Percentiles rank a stretch among this genome's conserved stretches.
These are phyloP conservation scores for Nakazawaea peltata DNA, from an alignment of 805 yeast species.

Conservation along the genomic window DNA sequence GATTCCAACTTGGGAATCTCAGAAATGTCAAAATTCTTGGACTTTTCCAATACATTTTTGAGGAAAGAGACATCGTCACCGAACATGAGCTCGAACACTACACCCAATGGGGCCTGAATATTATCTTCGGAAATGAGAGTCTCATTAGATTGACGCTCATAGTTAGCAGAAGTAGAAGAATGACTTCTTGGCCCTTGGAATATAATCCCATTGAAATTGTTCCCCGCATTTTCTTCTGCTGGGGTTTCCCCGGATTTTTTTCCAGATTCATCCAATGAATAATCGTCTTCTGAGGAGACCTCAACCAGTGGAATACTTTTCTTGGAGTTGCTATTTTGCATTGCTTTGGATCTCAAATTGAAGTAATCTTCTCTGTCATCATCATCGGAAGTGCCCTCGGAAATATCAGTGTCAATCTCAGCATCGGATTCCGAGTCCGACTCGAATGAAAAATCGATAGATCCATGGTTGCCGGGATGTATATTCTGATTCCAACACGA, in stretches of 20 bases:
- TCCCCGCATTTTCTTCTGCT: constrained; percentile 19
- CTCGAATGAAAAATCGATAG: constrained; percentile 9
- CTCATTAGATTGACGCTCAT: constrained; percentile 39
- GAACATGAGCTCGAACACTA: constrained; percentile 48
- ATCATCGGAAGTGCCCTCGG: constrained; percentile 19
- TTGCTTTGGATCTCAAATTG: neutral
- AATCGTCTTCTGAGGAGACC: constrained; percentile 12
- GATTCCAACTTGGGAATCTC: constrained; percentile 32
- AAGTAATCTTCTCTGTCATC: neutral
- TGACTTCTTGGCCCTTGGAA: constrained; percentile 29
- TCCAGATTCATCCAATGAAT: constrained; percentile 13
- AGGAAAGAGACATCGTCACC: constrained; percentile 47
- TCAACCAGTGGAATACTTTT: too few relatives aligned
- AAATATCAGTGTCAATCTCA: constrained; percentile 15
- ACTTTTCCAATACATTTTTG: constrained; percentile 40
- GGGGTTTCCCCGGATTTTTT: constrained; percentile 15
- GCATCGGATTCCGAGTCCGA: constrained; percentile 13
- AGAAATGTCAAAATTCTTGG: constrained; percentile 55
- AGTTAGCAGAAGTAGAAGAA: constrained; percentile 28
- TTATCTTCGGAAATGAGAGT: constrained; percentile 45
- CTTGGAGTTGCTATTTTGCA: too few relatives aligned
- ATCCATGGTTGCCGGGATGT: constrained; percentile 14
- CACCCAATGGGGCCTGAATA: constrained; percentile 59
- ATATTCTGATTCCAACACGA: constrained; percentile 52
- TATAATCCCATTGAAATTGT: constrained; percentile 29